Evolutionary conservation across 192 early-diverging fungal species (phyloP), one percentile per base, ranked within the genome.

Genomic region (Coemansia aciculifera): DNA sequence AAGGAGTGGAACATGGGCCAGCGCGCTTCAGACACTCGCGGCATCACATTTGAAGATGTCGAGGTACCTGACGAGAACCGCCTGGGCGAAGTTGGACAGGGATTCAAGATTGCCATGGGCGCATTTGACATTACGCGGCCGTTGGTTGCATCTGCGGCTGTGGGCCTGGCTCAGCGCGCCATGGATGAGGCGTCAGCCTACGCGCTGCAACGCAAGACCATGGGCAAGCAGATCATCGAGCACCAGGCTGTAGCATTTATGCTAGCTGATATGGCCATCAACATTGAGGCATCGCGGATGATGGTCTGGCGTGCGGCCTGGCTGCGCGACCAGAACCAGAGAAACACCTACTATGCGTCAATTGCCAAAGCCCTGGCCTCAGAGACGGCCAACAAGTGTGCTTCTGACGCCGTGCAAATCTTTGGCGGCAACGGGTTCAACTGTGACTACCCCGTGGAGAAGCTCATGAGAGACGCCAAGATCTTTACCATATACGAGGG

Each of bases 1-100:
- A 98, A 96, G 86, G 95, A 98, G 65, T 89, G 94, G 78, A 96
- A 96, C 87, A 94, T 98, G 93, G 96, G 94, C n/a, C 95, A 98
- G 78, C 86, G 94, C 46, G 92, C 92, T 15, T 89, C 87, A 40
- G 96, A 96, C 79, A 98, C 96, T 13, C 89, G 95, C 67, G 94
- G 93, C 66, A 91, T 89, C 65, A 93, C 88, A 32, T 94, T 92
- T 72, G 91, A 92, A 70, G 88, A 94, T 59, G 92, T 92, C 15
- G 90, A 89, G 44, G 85, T 94, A 7, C 91, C 91, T n/a, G 79
- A 89, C 43, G 91, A 92, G 73, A 92, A 92, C 76, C 85, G 86
- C 8, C 79, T 93, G 29, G 92, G 90, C 24, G 77, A 74, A n/a
- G 81, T 85, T 61, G 90, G 91, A 37, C 77, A 92, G 69, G 96